Evolutionary conservation across 441 rosid genomes (phyloP).

Genomic region (Metrosideros polymorpha): DNA sequence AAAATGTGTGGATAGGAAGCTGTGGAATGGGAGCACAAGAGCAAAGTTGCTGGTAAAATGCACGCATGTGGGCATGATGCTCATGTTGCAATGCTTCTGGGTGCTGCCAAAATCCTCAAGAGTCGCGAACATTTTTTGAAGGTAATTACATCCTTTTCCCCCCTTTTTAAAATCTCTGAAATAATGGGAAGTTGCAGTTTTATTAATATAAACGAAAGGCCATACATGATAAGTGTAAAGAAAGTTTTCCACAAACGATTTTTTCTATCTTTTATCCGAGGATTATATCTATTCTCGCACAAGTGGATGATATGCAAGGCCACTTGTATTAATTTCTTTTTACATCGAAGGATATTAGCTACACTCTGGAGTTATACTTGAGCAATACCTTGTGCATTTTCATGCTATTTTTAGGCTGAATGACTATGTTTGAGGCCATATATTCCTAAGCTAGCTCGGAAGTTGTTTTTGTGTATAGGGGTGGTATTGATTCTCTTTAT

Average conservation of each 20-base stretch:
- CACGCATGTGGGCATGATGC: slow-evolving; percentile 97
- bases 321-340: neutral
- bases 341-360: neutral
- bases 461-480: neutral
- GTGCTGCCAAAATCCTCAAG: slow-evolving; percentile 80
- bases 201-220: neutral
- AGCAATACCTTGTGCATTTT: neutral
- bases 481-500: neutral
- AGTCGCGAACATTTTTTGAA: slow-evolving; percentile 56
- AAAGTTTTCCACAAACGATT: neutral
- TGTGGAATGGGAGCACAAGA: slow-evolving; percentile 75
- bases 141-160: slow-evolving; percentile 15
- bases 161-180: neutral
- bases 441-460: neutral
- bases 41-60: slow-evolving; percentile 76
- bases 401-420: neutral
- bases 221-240: neutral
- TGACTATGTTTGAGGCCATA: neutral
- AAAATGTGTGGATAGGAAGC: slow-evolving; percentile 40
- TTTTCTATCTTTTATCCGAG: neutral
- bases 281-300: neutral
- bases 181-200: neutral
- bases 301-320: neutral
- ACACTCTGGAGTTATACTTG: neutral
- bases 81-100: slow-evolving; percentile 84